Conservation (phyloP, 495 filamentous ascomycete species). For the Pseudevernia furfuracea region DNA sequence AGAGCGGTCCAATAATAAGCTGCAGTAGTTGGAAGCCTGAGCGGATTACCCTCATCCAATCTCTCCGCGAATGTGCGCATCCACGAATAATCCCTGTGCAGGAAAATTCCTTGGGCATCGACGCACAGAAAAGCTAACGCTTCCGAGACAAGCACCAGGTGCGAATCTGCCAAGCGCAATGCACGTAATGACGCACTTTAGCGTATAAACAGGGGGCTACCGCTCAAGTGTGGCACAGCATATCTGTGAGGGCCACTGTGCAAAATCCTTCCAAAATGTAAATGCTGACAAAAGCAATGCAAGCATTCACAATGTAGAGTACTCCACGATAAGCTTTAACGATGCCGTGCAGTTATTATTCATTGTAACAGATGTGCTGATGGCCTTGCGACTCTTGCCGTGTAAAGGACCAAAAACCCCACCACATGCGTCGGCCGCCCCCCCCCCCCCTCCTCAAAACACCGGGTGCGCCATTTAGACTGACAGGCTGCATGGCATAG, state of each 20-base stretch:
- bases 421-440: background rate
- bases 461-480: slow-evolving; percentile 9
- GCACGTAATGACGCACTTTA: slow-evolving; percentile 16
- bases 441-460: background rate
- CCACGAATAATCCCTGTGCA: background rate
- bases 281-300: background rate
- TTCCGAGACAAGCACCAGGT: slow-evolving; percentile 5
- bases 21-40: slow-evolving; percentile 10
- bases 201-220: slow-evolving; percentile 8
- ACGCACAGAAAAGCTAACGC: slow-evolving; percentile 8
- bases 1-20: slow-evolving; percentile 4
- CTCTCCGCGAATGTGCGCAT: background rate
- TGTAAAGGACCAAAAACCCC: background rate
- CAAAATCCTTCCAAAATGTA: background rate
- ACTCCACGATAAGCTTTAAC: background rate
- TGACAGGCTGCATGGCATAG: slow-evolving; percentile 6
- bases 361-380: background rate
- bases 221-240: slow-evolving; percentile 13
- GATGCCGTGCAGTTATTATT: background rate
- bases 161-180: slow-evolving; percentile 15
- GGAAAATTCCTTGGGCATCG: slow-evolving; percentile 16
- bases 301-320: background rate
- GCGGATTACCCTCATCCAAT: background rate
- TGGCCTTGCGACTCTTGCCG: background rate
- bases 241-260: background rate